Evolutionary conservation across 2,329 filamentous ascomycete species (phyloP), one percentile per base, ranked within the genome.

Genomic region (Macroventuria anomochaeta): DNA sequence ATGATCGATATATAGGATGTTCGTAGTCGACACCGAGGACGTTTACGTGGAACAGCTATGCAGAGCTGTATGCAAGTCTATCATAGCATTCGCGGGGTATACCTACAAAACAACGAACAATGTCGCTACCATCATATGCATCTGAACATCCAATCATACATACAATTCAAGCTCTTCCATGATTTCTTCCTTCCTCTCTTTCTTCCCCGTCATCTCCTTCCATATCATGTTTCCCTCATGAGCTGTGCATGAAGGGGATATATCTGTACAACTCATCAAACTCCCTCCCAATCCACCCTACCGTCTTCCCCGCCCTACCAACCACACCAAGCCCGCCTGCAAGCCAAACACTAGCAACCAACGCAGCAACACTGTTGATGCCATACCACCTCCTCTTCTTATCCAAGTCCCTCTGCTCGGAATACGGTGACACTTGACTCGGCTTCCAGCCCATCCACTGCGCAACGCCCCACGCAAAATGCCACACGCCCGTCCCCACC

Each of bases 401-500:
- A 53, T 79, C 77, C 57, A 81, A 73, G 42, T 81, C 78, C 29
- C 80, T 80, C 65, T 77, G 75, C 70, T 64, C 75, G 71, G 77
- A 78, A 70, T 80, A 70, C 65, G 75, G 71, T 64, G 78, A 77
- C 73, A 85, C 65, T 74, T 82, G 58, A 1, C 81, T 79, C 17
- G 88, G 87, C 43, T 86, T 81, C 39, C 83, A 79, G 0, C 86
- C 86, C 55, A 93, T 77, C 89, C 91, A 97, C 73, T 85, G 88
- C n/a, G 91, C 90, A 76, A 86, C 85, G 2, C 93, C 93, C 85
- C 91, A 96, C 7, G 90, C 84, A 72, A 93, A 86, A 77, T 97
- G 93, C 55, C 87, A 90, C 20, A 84, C 86, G 0, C 86, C 89
- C 0, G 88, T 76, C 13, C 78, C 79, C 6, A 96, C 78, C 41